phyloP scores from a whole-genome alignment of 768 basidiomycete genomes.

The Amanita pallidorosea region DNA sequence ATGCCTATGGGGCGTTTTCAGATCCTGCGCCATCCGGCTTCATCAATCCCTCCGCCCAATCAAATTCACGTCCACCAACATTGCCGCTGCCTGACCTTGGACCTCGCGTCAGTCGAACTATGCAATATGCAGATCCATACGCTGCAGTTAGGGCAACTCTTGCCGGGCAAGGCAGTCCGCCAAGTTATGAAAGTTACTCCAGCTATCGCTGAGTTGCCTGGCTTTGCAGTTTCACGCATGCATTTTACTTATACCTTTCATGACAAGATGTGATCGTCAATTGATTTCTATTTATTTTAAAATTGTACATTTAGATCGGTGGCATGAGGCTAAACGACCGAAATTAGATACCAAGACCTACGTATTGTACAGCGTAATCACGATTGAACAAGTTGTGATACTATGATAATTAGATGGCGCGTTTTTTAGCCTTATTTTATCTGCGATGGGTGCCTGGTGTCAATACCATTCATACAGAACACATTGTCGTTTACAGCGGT shows the following conservation, averaged over 20 bases:
- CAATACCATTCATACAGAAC: neutral
- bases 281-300: neutral
- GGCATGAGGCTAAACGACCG: neutral
- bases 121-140: slow-evolving; percentile 90
- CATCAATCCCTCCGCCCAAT: slow-evolving; percentile 17
- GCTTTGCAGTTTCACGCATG: slow-evolving; percentile 3
- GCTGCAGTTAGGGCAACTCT: slow-evolving; percentile 66
- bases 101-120: slow-evolving; percentile 71
- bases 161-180: slow-evolving; percentile 23
- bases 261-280: neutral
- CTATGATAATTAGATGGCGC: no score
- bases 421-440: no score
- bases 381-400: no score
- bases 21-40: slow-evolving; percentile 80
- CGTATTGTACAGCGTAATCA: neutral
- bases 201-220: slow-evolving; percentile 30
- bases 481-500: slow-evolving; percentile 6
- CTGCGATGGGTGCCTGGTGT: neutral
- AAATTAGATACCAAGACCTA: neutral
- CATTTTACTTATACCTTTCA: slow-evolving; percentile 1
- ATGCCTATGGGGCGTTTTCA: slow-evolving; percentile 85
- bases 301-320: neutral
- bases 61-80: slow-evolving; percentile 18
- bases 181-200: slow-evolving; percentile 44
- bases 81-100: slow-evolving; percentile 33